Evolutionary conservation across 2,329 filamentous ascomycete species (phyloP), one percentile per base, ranked within the genome.

Genomic region (Davidsoniella australis): DNA sequence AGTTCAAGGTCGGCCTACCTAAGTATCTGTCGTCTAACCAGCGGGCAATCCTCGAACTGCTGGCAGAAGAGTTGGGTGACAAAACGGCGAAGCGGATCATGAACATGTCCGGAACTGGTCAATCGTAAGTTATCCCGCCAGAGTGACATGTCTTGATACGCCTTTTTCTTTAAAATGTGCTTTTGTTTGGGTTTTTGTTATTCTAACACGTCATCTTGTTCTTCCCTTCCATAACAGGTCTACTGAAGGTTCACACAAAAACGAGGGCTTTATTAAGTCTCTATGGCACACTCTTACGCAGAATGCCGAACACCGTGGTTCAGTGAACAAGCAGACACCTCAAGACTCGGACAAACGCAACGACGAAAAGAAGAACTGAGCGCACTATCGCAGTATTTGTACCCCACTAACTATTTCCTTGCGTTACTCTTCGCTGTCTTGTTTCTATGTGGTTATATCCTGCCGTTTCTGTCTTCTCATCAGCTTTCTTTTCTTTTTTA

Each of bases 21-120:
- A 96, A 94, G 67, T 95, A 89, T 59, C 71, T 98, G 55, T 86
- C 76, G 49, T 76, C 82, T 42, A 96, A 94, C 66, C 88, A 98
- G 68, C 76, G 91, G 48, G 93, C 85, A 1, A 83, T 98, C 52
- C 68, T 94, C 41, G 91, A 98, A 68, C 89, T 96, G 77, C 76
- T 98, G 55, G 91, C 91, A 5, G 88, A 98, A 58, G 91, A 98
- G 68, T 82, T 98, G 78, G 81, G 76, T 38, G 91, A 98, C 65
- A 87, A 88, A 69, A 85, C 77, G 24, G 91, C 91, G 33, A 91
- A 85, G 68, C 75, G 91, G 42, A 77, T 94, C 50, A 96, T 98
- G 87, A 89, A 93, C 60, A 68, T 94, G 59, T 69, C 61, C 20
- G 43, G 42, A 14, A 14, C 33, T 12, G 37, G 40, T 38, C 10